Conservation (phyloP, 1,139 yeast species). For the Hanseniaspora gamundiae region DNA sequence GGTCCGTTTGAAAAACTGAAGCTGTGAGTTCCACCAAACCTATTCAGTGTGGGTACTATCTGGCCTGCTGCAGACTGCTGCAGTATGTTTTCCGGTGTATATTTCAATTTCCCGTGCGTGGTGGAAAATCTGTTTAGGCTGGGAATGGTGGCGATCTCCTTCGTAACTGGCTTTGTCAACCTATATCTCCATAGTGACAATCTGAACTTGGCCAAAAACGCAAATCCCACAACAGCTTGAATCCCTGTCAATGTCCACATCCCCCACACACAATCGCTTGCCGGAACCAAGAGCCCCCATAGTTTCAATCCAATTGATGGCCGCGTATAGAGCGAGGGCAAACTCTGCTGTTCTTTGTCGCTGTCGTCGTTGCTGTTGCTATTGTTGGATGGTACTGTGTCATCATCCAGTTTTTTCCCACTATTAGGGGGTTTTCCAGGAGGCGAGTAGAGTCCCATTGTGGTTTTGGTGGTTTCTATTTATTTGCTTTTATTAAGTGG, state of each 20-base stretch:
- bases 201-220: slow-evolving; percentile 17
- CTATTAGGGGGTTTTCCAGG: slow-evolving; percentile 12
- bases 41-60: slow-evolving; percentile 10
- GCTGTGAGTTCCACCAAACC: slow-evolving; percentile 16
- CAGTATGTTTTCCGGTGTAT: background rate
- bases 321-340: slow-evolving; percentile 21
- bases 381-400: background rate
- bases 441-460: slow-evolving; percentile 21
- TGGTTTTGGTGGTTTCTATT: background rate
- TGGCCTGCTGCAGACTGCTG: slow-evolving; percentile 5
- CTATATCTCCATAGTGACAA: slow-evolving; percentile 8
- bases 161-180: slow-evolving; percentile 11
- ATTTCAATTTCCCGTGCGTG: slow-evolving; percentile 14
- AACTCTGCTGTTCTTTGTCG: background rate
- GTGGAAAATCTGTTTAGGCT: slow-evolving; percentile 24
- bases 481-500: background rate
- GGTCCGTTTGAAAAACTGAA: slow-evolving; percentile 8
- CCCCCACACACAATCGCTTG: slow-evolving; percentile 44
- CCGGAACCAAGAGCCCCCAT: slow-evolving; percentile 58
- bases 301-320: slow-evolving; percentile 46
- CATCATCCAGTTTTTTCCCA: slow-evolving; percentile 2
- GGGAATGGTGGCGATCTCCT: slow-evolving; percentile 23
- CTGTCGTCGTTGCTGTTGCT: slow-evolving; percentile 7
- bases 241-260: slow-evolving; percentile 35
- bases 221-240: slow-evolving; percentile 36